A percentile compares a stretch with the other conserved stretches of the same genome.
Conservation (phyloP, 2,329 filamentous ascomycete species). For the Claviceps sp. region DNA sequence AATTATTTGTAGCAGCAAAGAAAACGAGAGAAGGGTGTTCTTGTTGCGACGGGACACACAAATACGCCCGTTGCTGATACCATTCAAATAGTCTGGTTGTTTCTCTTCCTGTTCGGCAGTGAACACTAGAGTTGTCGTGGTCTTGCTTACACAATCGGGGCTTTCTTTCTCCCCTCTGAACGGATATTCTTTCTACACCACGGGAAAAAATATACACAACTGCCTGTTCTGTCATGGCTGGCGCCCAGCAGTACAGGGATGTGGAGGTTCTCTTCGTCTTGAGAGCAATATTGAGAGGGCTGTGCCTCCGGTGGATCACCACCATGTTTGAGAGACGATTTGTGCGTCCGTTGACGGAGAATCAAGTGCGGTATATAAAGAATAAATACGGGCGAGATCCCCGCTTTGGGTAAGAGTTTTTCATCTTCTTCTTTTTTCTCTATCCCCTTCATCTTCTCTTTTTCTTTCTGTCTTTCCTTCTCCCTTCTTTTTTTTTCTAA, state of each 20-base stretch:
- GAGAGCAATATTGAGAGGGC: constrained; percentile 14
- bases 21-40: too few relatives aligned
- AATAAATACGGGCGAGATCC: constrained; percentile 28
- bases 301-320: constrained; percentile 14
- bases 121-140: too few relatives aligned
- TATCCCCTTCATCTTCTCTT: too few relatives aligned
- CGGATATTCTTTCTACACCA: not conserved
- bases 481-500: too few relatives aligned
- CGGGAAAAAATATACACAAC: not conserved
- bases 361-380: constrained; percentile 26
- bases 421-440: not conserved
- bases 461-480: too few relatives aligned
- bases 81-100: too few relatives aligned
- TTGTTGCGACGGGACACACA: too few relatives aligned
- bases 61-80: too few relatives aligned
- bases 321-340: constrained; percentile 16
- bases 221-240: constrained; percentile 16
- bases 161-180: too few relatives aligned
- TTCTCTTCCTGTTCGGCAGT: too few relatives aligned
- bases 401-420: constrained; percentile 20
- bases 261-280: constrained; percentile 24
- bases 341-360: constrained; percentile 16
- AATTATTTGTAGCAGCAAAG: too few relatives aligned
- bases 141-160: too few relatives aligned
- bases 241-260: constrained; percentile 20